phyloP scores from a whole-genome alignment of 2,329 filamentous ascomycete genomes.

The Xylariaceae sp. region DNA sequence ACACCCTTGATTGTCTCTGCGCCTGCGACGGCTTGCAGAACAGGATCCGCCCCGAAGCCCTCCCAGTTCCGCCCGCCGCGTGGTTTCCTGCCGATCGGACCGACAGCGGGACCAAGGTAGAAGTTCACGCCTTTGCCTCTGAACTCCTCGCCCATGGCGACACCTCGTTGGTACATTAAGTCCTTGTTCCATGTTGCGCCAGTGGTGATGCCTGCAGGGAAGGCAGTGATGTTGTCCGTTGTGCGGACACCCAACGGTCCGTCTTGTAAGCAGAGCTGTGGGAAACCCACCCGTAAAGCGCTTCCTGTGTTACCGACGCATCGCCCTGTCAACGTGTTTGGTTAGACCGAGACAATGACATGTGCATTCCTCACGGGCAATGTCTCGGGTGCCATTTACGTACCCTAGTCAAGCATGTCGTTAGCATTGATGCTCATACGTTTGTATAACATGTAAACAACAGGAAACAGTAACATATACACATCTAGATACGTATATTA shows the following conservation, averaged over 20 bases:
- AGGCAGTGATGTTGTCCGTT: conserved; percentile 70
- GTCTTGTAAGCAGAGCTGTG: conserved; percentile 67
- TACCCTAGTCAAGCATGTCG: conserved; percentile 23
- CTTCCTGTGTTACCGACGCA: conserved; percentile 76
- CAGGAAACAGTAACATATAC: not conserved
- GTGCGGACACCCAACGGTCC: conserved; percentile 65
- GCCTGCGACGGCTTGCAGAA: conserved; percentile 51
- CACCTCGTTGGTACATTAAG: conserved; percentile 62
- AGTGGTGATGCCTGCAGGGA: conserved; percentile 72
- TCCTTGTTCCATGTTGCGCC: conserved; percentile 72
- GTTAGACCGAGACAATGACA: conserved; percentile 5
- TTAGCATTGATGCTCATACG: not conserved
- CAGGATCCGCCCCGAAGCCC: conserved; percentile 65
- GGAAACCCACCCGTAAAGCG: conserved; percentile 63
- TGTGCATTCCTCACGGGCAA: not conserved
- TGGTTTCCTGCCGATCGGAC: conserved; percentile 66
- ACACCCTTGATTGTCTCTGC: conserved; percentile 51
- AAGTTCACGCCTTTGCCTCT: conserved; percentile 69
- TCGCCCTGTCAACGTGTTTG: conserved; percentile 36
- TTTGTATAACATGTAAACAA: not conserved
- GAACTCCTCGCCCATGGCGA: conserved; percentile 65
- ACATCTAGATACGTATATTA: not conserved
- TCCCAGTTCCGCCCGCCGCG: conserved; percentile 72
- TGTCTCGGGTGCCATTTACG: conserved; percentile 7
- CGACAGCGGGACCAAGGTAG: conserved; percentile 65